phyloP scores from a whole-genome alignment of 2,329 filamentous ascomycete species.

The Colletotrichum somersetense region DNA sequence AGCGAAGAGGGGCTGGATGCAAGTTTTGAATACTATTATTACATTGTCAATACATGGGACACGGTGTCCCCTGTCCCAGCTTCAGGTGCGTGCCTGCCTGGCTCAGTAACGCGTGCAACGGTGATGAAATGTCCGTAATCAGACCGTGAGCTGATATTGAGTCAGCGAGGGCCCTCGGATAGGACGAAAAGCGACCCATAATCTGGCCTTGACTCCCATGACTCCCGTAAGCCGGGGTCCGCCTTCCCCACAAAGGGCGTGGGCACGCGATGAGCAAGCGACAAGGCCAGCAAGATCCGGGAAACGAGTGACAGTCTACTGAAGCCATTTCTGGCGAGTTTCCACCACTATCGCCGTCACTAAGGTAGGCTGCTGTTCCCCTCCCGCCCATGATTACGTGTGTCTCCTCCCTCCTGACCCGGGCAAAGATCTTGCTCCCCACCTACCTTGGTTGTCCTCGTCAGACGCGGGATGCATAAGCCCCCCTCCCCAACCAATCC shows the following conservation, averaged over 20 bases:
- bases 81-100: background rate
- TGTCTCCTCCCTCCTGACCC: background rate
- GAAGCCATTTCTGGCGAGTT: background rate
- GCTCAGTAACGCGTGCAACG: background rate
- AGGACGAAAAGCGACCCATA: background rate
- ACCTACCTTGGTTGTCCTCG: background rate
- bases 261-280: background rate
- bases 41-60: background rate
- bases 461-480: constrained; percentile 9
- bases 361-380: background rate
- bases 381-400: constrained; percentile 7
- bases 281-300: background rate
- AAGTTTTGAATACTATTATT: background rate
- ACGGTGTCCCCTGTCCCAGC: background rate
- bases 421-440: background rate
- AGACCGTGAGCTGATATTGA: background rate
- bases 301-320: background rate
- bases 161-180: background rate
- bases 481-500: background rate
- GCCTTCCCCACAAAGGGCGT: background rate
- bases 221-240: too few relatives aligned
- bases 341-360: background rate
- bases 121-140: background rate
- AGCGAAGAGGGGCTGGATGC: background rate
- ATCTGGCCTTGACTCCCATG: too few relatives aligned